Evolutionary conservation across 2,329 filamentous ascomycete species (phyloP), one percentile per base, ranked within the genome.

Genomic region (Didymella lethalis): DNA sequence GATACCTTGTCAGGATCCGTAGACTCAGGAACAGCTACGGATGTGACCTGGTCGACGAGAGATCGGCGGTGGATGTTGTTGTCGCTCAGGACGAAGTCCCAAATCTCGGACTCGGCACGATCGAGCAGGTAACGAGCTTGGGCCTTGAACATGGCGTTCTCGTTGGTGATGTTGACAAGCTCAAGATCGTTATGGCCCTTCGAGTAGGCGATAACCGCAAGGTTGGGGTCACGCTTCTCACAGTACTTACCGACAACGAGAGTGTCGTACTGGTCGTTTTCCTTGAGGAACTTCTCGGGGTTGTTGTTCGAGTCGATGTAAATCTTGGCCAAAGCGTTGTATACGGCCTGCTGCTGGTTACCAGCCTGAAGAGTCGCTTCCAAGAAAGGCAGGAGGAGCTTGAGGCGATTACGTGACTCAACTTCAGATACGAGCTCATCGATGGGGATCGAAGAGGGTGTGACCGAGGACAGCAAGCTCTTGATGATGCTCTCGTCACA

Each of bases 71-170:
- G 92, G 63, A 97, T 87, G 80, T 99, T 99, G 85, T 97, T 98
- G 70, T 92, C 88, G 77, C 90, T 97, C 32, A 99, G 85, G 14
- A 98, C 95, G 75, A 97, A 99, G 51, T 85, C 84, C 96, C 96
- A 99, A 47, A 99, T 88, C 77, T 99, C 95, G 2, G 83, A 78
- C 72, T 99, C 95, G 36, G 91, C 90, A 66, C 95, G 90, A 72
- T 97, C 93, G 51, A 99, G 83, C 25, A 99, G 85, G 79, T 99
- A 99, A 36, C 95, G 90, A 58, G 93, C 94, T 79, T 99, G 95
- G n/a, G 91, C 91, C 71, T 93, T 90, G 85, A 97, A 99, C 95
- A 99, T 99, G n/a, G 92, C 89, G 81, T 99, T 99, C 80, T 99
- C 96, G 71, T 98, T 99, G 73, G 95, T 98, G 74, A 99, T 94